Conservation (phyloP, 208 protist species). For the Crithidia acanthocephali region DNA sequence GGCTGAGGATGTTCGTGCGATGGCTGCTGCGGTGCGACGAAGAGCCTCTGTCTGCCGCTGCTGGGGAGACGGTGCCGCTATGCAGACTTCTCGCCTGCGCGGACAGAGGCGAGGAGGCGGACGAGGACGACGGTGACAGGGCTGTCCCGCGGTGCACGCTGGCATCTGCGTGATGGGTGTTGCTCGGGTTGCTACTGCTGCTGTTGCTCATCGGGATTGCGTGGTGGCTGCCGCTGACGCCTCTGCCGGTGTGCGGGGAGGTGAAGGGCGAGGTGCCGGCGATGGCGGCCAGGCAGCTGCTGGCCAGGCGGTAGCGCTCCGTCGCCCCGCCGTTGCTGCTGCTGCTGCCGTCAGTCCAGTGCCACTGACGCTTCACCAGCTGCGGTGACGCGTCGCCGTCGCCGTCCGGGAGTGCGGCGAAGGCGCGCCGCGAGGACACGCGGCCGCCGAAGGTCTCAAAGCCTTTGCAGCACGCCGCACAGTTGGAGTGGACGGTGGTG, state of each 20-base stretch:
- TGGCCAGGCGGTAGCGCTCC: conserved; percentile 8
- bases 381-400: neutral
- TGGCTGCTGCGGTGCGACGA: no score
- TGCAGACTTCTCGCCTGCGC: no score
- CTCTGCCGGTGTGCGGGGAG: neutral
- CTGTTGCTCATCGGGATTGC: neutral
- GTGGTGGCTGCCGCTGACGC: neutral
- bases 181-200: neutral
- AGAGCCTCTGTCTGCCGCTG: neutral
- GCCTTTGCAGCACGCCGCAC: neutral
- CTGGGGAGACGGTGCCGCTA: neutral
- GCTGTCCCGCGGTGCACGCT: neutral
- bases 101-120: neutral
- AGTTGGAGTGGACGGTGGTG: neutral
- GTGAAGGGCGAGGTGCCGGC: conserved; percentile 4
- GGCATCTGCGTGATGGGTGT: neutral
- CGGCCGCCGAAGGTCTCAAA: neutral
- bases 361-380: conserved; percentile 4
- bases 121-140: neutral
- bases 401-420: neutral
- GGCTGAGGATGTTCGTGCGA: no score
- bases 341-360: conserved; percentile 2
- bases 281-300: conserved; percentile 7
- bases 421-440: neutral
- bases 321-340: neutral